Evolutionary conservation across 2,329 filamentous ascomycete species (phyloP), one percentile per base, ranked within the genome.

Genomic region (Rachicladosporium sp.): DNA sequence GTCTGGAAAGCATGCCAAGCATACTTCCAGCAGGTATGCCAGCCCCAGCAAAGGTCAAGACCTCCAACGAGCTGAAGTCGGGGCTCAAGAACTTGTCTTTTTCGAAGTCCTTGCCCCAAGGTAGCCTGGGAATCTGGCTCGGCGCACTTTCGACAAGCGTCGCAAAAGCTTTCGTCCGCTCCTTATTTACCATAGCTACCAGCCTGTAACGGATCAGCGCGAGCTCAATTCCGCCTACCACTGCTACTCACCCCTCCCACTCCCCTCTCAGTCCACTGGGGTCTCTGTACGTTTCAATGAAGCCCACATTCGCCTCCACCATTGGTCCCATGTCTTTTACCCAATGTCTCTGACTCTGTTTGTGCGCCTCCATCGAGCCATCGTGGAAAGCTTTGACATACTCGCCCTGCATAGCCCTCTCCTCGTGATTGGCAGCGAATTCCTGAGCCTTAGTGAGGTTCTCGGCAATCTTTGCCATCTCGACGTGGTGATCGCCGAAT

Each of bases 81-180:
- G 91, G 91, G 38, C 85, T 89, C 29, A 93, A 65, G 62, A 98
- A 98, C 55, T 82, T 87, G 67, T 95, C 88, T 63, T 96, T 96
- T 59, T 98, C 91, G 49, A 96, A 98, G 1, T 85, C 82, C 35
- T 75, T 73, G 29, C 70, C 68, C 91, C 91, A 98, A 0, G 91
- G 91, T 10, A 98, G 68, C 46, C 93, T 77, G 5, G 87, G 85
- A 37, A 98, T 95, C 57, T 94, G 79, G 34, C 69, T 68, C 8
- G 87, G 82, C 0, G 91, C 88, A 19, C 79, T 79, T 12, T 79
- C 72, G 4, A 96, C 91, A 1, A 96, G 74, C 50, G 82, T 80
- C 6, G 81, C 82, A 56, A 96, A 96, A 1, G 88, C 85, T 43
- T 74, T 75, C 1, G 89, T 98, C 12, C 89, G 79, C 59, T 95